These are phyloP conservation scores for Chaetomium sp. DNA, from an alignment of 2,329 filamentous ascomycete species.

Conservation along the genomic window DNA sequence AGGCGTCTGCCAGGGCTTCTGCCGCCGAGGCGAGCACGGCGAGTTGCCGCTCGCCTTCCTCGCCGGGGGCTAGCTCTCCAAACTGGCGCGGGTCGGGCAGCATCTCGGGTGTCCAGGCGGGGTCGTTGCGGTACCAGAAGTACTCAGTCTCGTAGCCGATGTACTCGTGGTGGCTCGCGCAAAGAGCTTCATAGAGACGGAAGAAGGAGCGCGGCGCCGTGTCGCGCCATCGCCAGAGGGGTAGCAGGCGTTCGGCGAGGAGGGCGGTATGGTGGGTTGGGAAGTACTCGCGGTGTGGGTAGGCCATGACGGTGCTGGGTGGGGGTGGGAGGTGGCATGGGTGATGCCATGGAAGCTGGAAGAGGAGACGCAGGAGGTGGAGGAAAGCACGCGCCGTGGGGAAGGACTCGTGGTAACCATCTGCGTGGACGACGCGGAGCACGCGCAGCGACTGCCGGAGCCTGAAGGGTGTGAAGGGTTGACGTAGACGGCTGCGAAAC, in stretches of 20 bases:
- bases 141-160: conserved; percentile 12
- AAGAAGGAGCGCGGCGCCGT: conserved; percentile 4
- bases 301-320: conserved; percentile 5
- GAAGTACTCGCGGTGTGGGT: not conserved
- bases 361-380: conserved; percentile 5
- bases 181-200: conserved; percentile 8
- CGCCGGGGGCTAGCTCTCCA: not conserved
- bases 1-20: not conserved
- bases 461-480: no score
- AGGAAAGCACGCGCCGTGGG: not conserved
- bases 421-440: no score
- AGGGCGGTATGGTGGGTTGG: conserved; percentile 4
- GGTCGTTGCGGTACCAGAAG: conserved; percentile 3
- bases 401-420: no score
- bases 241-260: conserved; percentile 3
- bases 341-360: conserved; percentile 4
- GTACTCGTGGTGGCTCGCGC: conserved; percentile 3
- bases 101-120: conserved; percentile 3
- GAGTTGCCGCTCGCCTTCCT: not conserved
- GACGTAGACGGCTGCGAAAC: no score
- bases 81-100: not conserved
- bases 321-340: conserved; percentile 5
- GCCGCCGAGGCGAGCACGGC: conserved; percentile 6
- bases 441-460: no score
- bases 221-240: conserved; percentile 8